A percentile compares a stretch with the other conserved stretches of the same genome.
Conservation (phyloP, 148 eudicot genomes). For the Dysphania ambrosioides region DNA sequence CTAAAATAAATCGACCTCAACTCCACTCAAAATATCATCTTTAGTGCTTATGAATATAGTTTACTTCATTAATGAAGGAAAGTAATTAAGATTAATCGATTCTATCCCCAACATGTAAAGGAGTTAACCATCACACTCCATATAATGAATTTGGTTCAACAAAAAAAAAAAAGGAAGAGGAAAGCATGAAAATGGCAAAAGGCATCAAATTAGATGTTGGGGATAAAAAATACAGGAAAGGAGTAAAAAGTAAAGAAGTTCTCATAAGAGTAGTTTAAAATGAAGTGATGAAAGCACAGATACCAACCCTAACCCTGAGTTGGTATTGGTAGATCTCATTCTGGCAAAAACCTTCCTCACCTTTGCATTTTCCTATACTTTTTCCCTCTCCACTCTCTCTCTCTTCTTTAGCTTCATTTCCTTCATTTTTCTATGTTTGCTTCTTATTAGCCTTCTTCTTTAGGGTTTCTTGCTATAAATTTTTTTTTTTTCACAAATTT, state of each 20-base stretch:
- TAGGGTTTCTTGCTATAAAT: slow-evolving; percentile 21
- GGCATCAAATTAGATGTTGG: slow-evolving; percentile 26
- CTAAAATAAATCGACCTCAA: too few relatives aligned
- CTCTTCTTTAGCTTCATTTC: too few relatives aligned
- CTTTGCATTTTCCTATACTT: slow-evolving; percentile 8
- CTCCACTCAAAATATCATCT: too few relatives aligned
- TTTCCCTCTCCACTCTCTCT: slow-evolving; percentile 25
- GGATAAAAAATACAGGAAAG: not conserved
- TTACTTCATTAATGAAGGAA: too few relatives aligned
- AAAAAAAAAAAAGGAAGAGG: too few relatives aligned
- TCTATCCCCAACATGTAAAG: too few relatives aligned
- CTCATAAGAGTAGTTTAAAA: too few relatives aligned
- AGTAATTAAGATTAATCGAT: too few relatives aligned
- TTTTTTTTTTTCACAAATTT: slow-evolving; percentile 33
- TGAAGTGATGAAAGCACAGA: too few relatives aligned
- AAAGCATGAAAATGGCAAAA: slow-evolving; percentile 27
- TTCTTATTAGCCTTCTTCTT: slow-evolving; percentile 23
- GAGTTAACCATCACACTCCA: too few relatives aligned
- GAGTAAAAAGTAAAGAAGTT: not conserved
- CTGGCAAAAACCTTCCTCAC: slow-evolving; percentile 26
- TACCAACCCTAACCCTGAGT: slow-evolving; percentile 29
- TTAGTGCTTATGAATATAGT: too few relatives aligned
- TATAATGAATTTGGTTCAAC: too few relatives aligned
- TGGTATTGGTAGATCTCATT: slow-evolving; percentile 29
- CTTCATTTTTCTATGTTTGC: not conserved